Conservation (phyloP, 495 filamentous ascomycete genomes). For the Hyaloscypha finlandica region DNA sequence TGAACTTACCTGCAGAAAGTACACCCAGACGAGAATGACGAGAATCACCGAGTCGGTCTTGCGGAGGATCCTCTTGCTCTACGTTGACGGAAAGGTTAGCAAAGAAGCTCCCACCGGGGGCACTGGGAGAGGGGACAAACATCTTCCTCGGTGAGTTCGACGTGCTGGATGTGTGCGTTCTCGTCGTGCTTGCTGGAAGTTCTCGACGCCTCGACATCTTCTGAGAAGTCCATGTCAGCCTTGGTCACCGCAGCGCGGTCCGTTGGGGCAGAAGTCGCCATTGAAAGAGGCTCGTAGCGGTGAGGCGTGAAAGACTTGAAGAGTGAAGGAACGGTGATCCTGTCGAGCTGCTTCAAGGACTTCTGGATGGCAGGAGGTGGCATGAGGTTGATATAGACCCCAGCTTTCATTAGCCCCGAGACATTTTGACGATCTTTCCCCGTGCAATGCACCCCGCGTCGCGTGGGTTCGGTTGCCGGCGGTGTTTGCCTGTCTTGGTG, state of each 20-base stretch:
- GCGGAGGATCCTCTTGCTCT: slow-evolving; percentile 56
- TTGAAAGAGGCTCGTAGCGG: neutral
- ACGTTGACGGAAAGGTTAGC: slow-evolving; percentile 18
- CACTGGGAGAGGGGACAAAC: slow-evolving; percentile 25
- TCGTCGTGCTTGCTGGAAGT: slow-evolving; percentile 3
- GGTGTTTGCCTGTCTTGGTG: neutral
- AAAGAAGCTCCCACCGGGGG: neutral
- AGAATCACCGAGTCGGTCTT: slow-evolving; percentile 64
- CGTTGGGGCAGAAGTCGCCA: slow-evolving; percentile 2
- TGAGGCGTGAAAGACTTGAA: slow-evolving; percentile 1
- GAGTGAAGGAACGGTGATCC: neutral
- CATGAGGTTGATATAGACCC: slow-evolving; percentile 9
- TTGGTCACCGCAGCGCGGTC: neutral
- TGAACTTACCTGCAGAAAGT: slow-evolving; percentile 51
- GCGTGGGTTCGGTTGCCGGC: slow-evolving; percentile 1
- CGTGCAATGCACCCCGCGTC: slow-evolving; percentile 5
- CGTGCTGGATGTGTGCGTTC: slow-evolving; percentile 28
- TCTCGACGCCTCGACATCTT: slow-evolving; percentile 11
- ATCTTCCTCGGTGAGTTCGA: slow-evolving; percentile 52
- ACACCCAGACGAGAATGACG: slow-evolving; percentile 62
- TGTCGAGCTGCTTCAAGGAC: neutral
- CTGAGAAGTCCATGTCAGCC: slow-evolving; percentile 9
- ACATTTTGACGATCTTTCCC: slow-evolving; percentile 6
- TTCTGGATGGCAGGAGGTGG: neutral
- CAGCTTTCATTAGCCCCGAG: neutral